A percentile compares a stretch with the other conserved stretches of the same genome.
These are phyloP conservation scores for Mucor velutinosus DNA, from an alignment of 371 early-diverging fungal genomes.

Conservation along the genomic window DNA sequence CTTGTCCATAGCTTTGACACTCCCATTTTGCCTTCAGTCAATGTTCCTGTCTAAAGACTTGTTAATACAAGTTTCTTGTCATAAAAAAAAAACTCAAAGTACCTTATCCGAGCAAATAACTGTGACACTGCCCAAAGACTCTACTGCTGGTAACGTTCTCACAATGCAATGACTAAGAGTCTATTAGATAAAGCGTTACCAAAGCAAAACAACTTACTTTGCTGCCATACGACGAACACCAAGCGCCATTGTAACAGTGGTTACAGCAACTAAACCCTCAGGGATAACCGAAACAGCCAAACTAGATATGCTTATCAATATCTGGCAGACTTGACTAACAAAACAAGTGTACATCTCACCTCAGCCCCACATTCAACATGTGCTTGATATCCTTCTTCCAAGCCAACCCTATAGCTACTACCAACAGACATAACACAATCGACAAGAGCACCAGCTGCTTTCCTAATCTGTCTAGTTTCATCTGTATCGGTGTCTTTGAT, in stretches of 20 bases:
- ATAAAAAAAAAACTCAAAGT: too few relatives aligned
- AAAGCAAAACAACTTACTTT: conserved; percentile 33
- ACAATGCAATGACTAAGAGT: conserved; percentile 12
- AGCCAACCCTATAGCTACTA: neutral
- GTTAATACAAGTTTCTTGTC: neutral
- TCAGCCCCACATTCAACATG: conserved; percentile 57
- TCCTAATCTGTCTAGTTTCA: conserved; percentile 64
- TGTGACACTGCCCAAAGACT: conserved; percentile 87
- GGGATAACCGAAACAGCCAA: conserved; percentile 93
- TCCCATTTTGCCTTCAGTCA: conserved; percentile 41
- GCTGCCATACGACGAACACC: conserved; percentile 47
- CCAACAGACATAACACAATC: neutral
- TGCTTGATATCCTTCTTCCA: conserved; percentile 61
- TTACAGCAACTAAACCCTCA: conserved; percentile 90
- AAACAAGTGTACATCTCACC: neutral
- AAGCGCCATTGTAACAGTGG: conserved; percentile 76
- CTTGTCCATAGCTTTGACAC: conserved; percentile 9
- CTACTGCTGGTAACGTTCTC: conserved; percentile 53
- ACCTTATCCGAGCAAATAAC: conserved; percentile 86
- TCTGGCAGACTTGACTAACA: neutral
- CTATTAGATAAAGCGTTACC: neutral
- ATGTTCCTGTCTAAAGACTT: conserved; percentile 57
- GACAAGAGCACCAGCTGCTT: neutral
- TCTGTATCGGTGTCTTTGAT: conserved; percentile 75
- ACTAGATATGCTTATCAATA: neutral